A percentile compares a stretch with the other conserved stretches of the same genome.
Conservation (phyloP, 495 filamentous ascomycete species). For the Amniculicola lignicola region DNA sequence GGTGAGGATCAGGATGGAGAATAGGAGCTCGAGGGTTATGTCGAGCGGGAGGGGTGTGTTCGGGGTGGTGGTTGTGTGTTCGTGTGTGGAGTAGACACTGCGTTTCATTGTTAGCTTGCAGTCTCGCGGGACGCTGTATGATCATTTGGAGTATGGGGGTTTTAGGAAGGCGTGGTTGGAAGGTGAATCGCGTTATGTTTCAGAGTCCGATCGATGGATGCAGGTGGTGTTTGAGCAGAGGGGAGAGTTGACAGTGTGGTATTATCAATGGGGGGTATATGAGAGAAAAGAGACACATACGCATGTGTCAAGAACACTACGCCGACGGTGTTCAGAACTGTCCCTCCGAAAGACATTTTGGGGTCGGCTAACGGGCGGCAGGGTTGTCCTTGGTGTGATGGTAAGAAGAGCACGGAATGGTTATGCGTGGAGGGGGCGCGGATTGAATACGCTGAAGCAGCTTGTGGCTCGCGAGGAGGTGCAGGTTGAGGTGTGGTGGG, state of each 20-base stretch:
- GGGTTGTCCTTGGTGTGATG: too few relatives aligned
- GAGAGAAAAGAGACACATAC: constrained; percentile 35
- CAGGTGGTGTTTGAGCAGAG: not conserved
- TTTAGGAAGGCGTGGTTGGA: not conserved
- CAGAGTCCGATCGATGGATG: constrained; percentile 4
- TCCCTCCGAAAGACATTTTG: constrained; percentile 39
- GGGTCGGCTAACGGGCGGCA: too few relatives aligned
- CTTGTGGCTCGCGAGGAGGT: too few relatives aligned
- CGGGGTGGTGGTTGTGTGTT: constrained; percentile 37
- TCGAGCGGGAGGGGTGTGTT: constrained; percentile 41
- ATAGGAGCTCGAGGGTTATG: constrained; percentile 45
- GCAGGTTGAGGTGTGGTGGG: too few relatives aligned
- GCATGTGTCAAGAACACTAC: constrained; percentile 45
- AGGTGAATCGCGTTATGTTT: constrained; percentile 14
- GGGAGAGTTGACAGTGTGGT: constrained; percentile 1
- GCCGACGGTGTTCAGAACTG: constrained; percentile 39
- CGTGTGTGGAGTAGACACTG: constrained; percentile 48
- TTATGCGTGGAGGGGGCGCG: too few relatives aligned
- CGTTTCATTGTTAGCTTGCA: constrained; percentile 19
- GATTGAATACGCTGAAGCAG: too few relatives aligned
- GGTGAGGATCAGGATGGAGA: constrained; percentile 42
- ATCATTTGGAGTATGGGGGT: not conserved
- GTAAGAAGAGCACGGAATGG: constrained; percentile 4
- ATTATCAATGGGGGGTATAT: constrained; percentile 20
- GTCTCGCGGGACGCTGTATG: not conserved